These are phyloP conservation scores for Zoysia pacifica DNA, from an alignment of 176 grass and related monocot species.

Conservation along the genomic window DNA sequence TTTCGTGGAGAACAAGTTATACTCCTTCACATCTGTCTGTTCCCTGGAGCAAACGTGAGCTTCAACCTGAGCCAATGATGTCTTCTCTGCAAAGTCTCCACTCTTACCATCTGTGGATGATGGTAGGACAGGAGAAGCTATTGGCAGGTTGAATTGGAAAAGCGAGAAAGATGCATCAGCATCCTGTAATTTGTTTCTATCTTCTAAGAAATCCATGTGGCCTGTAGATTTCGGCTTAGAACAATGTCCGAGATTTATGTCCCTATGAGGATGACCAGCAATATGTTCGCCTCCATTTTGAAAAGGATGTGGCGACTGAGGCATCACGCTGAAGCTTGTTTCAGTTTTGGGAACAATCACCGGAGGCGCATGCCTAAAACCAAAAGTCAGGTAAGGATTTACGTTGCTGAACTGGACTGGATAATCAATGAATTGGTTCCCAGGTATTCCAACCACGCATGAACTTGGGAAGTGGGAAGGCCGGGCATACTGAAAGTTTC, in stretches of 20 bases:
- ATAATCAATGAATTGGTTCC: slow-evolving; percentile 57
- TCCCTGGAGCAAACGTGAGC: slow-evolving; percentile 59
- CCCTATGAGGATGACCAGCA: slow-evolving; percentile 38
- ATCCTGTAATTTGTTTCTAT: slow-evolving; percentile 31
- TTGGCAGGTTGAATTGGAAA: slow-evolving; percentile 83
- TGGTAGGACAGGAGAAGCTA: slow-evolving; percentile 47
- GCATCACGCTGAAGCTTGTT: slow-evolving; percentile 39
- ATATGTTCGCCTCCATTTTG: slow-evolving; percentile 25
- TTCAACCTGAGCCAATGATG: slow-evolving; percentile 43
- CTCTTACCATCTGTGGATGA: slow-evolving; percentile 57
- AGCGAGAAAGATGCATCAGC: slow-evolving; percentile 68
- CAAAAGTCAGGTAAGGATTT: slow-evolving; percentile 53
- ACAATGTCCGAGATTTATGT: slow-evolving; percentile 37
- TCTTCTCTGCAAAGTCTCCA: slow-evolving; percentile 33
- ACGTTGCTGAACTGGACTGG: slow-evolving; percentile 58
- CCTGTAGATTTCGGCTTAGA: slow-evolving; percentile 23
- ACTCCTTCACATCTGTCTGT: slow-evolving; percentile 52
- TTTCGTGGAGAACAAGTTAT: slow-evolving; percentile 32
- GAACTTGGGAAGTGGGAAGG: slow-evolving; percentile 48
- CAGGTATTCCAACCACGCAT: slow-evolving; percentile 37
- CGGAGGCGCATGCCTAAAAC: slow-evolving; percentile 53
- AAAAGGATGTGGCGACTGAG: slow-evolving; percentile 8
- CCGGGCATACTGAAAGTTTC: slow-evolving; percentile 63
- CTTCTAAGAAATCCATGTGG: slow-evolving; percentile 35
- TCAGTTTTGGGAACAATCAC: slow-evolving; percentile 45